These are phyloP conservation scores for Rhododendron ferrugineum DNA, from an alignment of 148 eudicot species.

Conservation along the genomic window DNA sequence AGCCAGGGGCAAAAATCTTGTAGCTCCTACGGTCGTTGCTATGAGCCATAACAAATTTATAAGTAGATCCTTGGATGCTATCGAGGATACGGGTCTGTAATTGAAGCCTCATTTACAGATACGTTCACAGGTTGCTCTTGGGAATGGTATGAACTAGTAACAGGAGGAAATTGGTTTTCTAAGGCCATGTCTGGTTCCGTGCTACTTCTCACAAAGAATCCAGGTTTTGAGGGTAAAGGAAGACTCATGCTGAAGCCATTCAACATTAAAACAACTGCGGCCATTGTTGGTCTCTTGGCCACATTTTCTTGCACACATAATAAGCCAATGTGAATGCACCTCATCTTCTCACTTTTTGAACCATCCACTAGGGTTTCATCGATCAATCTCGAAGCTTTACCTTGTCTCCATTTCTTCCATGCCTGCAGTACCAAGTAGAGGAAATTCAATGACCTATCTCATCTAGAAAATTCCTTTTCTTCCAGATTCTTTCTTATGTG, in stretches of 20 bases:
- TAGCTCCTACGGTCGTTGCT: not conserved
- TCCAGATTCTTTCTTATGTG: not conserved
- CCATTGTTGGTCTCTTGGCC: conserved; percentile 33
- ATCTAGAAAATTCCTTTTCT: not conserved
- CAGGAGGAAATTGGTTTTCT: not conserved
- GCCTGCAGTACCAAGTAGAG: conserved; percentile 6
- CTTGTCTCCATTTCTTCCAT: conserved; percentile 15
- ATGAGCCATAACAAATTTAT: not conserved
- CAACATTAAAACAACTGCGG: conserved; percentile 29
- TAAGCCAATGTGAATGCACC: conserved; percentile 24
- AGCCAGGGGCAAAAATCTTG: not conserved
- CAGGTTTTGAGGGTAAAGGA: conserved; percentile 30
- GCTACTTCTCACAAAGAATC: conserved; percentile 9
- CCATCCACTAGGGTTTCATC: not conserved
- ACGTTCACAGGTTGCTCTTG: not conserved
- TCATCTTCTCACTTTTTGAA: not conserved
- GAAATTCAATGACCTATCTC: not conserved
- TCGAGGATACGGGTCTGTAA: conserved; percentile 10
- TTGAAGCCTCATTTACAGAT: conserved; percentile 16
- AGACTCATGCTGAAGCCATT: conserved; percentile 11
- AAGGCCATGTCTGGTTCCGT: not conserved
- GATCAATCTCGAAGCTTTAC: not conserved
- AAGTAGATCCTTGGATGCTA: not conserved
- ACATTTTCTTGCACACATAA: conserved; percentile 33
- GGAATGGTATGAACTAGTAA: not conserved